These are phyloP conservation scores for Oryza longistaminata DNA, from an alignment of 176 grass and related monocot species.

Conservation along the genomic window DNA sequence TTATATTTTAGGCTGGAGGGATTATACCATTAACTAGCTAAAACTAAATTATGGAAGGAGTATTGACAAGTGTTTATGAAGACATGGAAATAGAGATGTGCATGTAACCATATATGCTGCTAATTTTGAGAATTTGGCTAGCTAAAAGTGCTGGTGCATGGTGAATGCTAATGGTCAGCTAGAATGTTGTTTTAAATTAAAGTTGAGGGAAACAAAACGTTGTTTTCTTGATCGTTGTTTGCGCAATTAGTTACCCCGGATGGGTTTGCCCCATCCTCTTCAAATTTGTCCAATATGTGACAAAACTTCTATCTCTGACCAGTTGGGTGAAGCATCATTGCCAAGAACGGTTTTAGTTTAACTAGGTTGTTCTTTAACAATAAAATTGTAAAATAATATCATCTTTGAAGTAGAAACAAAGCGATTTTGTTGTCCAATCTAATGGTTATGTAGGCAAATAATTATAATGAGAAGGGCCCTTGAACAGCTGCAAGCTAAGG, in stretches of 20 bases:
- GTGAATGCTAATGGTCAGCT: background rate
- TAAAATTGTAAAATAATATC: constrained; percentile 12
- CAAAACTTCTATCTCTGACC: constrained; percentile 12
- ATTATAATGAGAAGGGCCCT: constrained; percentile 37
- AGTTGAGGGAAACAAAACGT: constrained; percentile 17
- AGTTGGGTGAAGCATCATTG: constrained; percentile 41
- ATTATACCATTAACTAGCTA: no score
- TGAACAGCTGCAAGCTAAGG: constrained; percentile 36
- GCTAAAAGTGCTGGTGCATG: no score
- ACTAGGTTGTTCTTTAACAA: constrained; percentile 48
- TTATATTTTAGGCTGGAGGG: no score
- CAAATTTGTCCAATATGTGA: constrained; percentile 22
- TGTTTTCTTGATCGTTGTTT: constrained; percentile 31
- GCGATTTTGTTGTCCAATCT: constrained; percentile 32
- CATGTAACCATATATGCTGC: background rate
- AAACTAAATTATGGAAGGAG: no score
- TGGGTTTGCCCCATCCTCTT: background rate
- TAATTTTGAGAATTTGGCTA: background rate
- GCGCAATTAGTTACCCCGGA: constrained; percentile 8
- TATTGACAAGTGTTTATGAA: background rate
- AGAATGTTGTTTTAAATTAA: constrained; percentile 17
- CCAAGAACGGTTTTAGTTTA: constrained; percentile 16
- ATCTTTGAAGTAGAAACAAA: constrained; percentile 43
- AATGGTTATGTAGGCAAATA: background rate
- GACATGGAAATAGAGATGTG: background rate